These are phyloP conservation scores for Plasmodium inui DNA, from an alignment of 169 alveolate genomes.

Conservation along the genomic window DNA sequence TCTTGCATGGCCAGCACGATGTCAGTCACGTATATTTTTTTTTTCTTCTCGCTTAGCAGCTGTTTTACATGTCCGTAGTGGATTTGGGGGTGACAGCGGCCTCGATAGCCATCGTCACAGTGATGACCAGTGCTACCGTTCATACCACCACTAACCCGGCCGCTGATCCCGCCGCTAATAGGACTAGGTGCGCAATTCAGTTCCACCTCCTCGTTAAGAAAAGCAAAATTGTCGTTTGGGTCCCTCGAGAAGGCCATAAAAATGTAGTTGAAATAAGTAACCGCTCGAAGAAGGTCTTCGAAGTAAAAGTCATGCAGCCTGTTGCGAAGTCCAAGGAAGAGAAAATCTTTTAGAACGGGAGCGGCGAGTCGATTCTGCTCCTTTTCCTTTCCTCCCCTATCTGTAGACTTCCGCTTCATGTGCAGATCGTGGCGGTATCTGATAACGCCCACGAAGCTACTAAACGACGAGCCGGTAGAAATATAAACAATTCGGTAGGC, in stretches of 20 bases:
- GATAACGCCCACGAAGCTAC: slow-evolving; percentile 39
- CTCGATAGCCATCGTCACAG: too few relatives aligned
- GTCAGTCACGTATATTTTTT: slow-evolving; percentile 68
- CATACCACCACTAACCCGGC: too few relatives aligned
- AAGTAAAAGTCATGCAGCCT: slow-evolving; percentile 43
- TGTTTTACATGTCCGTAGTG: slow-evolving; percentile 14
- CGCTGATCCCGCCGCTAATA: background rate
- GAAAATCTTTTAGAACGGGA: slow-evolving; percentile 6
- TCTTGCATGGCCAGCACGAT: slow-evolving; percentile 27
- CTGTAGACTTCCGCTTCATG: background rate
- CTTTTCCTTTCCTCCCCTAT: background rate
- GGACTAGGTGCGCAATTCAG: background rate
- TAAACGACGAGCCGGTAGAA: slow-evolving; percentile 59
- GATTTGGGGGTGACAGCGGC: background rate
- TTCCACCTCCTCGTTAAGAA: background rate
- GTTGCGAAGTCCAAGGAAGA: slow-evolving; percentile 54
- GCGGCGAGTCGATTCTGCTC: background rate
- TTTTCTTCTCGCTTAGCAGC: slow-evolving; percentile 9
- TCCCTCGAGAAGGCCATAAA: slow-evolving; percentile 55
- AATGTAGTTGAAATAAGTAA: slow-evolving; percentile 25
- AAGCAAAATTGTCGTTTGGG: background rate
- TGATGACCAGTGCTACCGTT: background rate
- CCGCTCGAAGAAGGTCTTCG: background rate
- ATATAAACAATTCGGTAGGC: slow-evolving; percentile 58
- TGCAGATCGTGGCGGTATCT: slow-evolving; percentile 25